phyloP scores from a whole-genome alignment of 257 asterid genomes.

The Echium plantagineum region DNA sequence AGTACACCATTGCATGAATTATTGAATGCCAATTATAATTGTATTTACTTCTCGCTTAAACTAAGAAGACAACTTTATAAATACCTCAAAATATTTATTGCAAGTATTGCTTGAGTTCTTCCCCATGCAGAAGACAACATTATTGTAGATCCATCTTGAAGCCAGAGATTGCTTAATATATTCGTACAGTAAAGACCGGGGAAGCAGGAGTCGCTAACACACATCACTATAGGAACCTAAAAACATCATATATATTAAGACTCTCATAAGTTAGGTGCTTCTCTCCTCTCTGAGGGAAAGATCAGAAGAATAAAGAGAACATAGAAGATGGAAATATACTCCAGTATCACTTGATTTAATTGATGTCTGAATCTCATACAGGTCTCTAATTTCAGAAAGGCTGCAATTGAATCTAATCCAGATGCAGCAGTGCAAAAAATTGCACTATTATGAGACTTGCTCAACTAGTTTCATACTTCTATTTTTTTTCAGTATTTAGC shows the following conservation, averaged over 20 bases:
- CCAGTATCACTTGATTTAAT: too few relatives aligned
- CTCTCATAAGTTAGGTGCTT: too few relatives aligned
- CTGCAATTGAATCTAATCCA: too few relatives aligned
- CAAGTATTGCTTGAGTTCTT: conserved; percentile 50
- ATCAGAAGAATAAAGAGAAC: too few relatives aligned
- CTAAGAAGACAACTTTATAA: background rate
- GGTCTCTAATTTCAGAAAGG: too few relatives aligned
- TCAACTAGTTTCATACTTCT: too few relatives aligned
- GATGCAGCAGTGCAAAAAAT: too few relatives aligned
- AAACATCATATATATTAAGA: background rate
- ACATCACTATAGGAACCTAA: conserved; percentile 74
- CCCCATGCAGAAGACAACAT: conserved; percentile 74
- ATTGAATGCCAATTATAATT: background rate
- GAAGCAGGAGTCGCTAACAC: conserved; percentile 66
- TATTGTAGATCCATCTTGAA: conserved; percentile 72
- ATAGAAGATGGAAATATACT: too few relatives aligned
- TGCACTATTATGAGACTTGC: too few relatives aligned
- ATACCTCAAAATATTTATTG: conserved; percentile 66
- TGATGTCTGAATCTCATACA: too few relatives aligned
- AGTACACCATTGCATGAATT: conserved; percentile 52
- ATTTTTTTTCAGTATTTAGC: too few relatives aligned
- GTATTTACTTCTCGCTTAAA: background rate
- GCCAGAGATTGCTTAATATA: conserved; percentile 60
- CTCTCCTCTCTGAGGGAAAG: too few relatives aligned
- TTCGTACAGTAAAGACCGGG: conserved; percentile 67